Conservation (phyloP, 805 yeast genomes). For the Wickerhamiella azyma region DNA sequence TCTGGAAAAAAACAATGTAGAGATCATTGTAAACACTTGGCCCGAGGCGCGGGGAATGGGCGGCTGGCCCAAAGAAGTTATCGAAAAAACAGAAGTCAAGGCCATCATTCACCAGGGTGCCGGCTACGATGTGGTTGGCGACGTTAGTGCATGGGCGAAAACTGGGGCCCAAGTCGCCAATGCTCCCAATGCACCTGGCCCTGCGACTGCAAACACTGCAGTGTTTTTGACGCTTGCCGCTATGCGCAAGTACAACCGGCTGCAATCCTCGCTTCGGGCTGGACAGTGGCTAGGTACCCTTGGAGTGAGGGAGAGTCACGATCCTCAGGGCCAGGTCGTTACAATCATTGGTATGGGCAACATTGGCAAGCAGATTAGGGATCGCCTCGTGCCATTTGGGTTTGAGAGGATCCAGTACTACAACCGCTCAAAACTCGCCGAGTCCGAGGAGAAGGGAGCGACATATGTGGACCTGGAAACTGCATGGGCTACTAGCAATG, state of each 20-base stretch:
- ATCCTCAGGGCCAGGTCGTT: constrained; percentile 35
- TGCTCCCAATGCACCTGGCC: constrained; percentile 40
- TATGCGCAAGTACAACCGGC: constrained; percentile 32
- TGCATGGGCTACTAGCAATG: constrained; percentile 47
- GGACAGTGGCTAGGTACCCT: constrained; percentile 34
- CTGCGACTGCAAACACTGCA: constrained; percentile 44
- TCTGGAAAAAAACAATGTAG: constrained; percentile 12
- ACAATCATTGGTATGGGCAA: constrained; percentile 54
- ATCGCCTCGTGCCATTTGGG: constrained; percentile 36
- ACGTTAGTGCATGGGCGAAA: constrained; percentile 30
- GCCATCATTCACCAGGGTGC: constrained; percentile 40
- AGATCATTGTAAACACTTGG: constrained; percentile 18
- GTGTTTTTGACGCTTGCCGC: constrained; percentile 37
- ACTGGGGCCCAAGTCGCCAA: constrained; percentile 36
- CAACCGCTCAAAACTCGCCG: constrained; percentile 33
- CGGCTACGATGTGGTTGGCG: constrained; percentile 42
- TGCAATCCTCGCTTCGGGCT: constrained; percentile 29
- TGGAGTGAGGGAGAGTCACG: constrained; percentile 32
- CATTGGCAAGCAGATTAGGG: constrained; percentile 42
- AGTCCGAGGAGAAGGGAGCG: constrained; percentile 35
- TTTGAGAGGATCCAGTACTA: constrained; percentile 36
- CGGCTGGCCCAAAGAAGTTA: constrained; percentile 16
- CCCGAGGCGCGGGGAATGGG: constrained; percentile 14
- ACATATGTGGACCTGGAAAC: constrained; percentile 42
- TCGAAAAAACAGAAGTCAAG: constrained; percentile 21